Evolutionary conservation across 1,284 basidiomycete species (phyloP), one percentile per base, ranked within the genome.

Genomic region (Inonotus hispidus): DNA sequence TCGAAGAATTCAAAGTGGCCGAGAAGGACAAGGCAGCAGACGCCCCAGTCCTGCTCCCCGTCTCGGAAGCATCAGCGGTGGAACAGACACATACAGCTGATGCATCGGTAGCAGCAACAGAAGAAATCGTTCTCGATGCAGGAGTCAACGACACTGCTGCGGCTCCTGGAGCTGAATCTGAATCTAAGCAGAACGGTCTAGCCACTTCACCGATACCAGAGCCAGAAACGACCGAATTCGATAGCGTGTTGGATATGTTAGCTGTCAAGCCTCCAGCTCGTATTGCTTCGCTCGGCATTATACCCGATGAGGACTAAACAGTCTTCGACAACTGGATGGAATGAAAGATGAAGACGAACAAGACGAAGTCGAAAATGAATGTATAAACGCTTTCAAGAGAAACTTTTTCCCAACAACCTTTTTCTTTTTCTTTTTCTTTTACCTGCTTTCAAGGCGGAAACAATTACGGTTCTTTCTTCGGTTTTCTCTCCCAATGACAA

Each of bases 221-320:
- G 49, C 58, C n/a, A 41, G 29, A 46, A 45, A 46, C 41, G 8
- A 43, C 35, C 52, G 63, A 58, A 23, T 45, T 64, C 27, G 63
- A 64, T 35, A 45, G 27, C 32, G 52, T 58, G 14, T 55, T 64
- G 46, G 29, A 58, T 41, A 64, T 64, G 63, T 50, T 64, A 14
- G 53, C 60, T 49, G 32, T 53, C 29, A 59, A 59, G 16, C 50
- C 53, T 41, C 23, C 59, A 13, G 21, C 19, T 25, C 45, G 53
- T 13, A 32, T 53, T 21, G 37, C 55, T 25, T 61, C 63, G n/a
- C 32, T 32, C 3, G 61, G 50, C 13, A 54, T 38, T 19, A 64
- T 64, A 38, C 63, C 63, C 38, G 63, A 64, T 52, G 63, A 64
- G 21, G 59, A 64, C 10, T 61, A 19, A 56, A 10, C 11, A 47